phyloP scores from a whole-genome alignment of 306 rosid species.

The Glycine tomentella region DNA sequence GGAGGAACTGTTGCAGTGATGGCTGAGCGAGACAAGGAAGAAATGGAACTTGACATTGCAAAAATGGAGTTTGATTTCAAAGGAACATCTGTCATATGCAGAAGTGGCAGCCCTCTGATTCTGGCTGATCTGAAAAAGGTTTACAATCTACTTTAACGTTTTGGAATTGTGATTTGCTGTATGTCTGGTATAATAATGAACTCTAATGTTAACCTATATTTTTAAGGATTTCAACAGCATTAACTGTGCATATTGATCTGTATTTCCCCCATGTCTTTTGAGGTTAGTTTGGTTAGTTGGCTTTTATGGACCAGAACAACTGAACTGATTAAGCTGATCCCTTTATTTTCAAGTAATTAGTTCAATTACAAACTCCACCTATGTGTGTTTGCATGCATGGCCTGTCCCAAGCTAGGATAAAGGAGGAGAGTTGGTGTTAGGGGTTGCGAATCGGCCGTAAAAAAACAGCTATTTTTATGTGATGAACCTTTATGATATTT shows the following conservation, averaged over 20 bases:
- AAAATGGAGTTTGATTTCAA: slow-evolving; percentile 93
- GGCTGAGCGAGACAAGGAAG: slow-evolving; percentile 96
- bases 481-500: too few relatives aligned
- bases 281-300: slow-evolving; percentile 16
- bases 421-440: too few relatives aligned
- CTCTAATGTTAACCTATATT: slow-evolving; percentile 20
- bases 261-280: slow-evolving; percentile 11
- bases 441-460: too few relatives aligned
- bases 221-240: slow-evolving; percentile 12
- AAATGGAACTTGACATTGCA: slow-evolving; percentile 94
- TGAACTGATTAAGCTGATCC: slow-evolving; percentile 15
- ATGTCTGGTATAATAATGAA: slow-evolving; percentile 9
- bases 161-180: slow-evolving; percentile 17
- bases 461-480: too few relatives aligned
- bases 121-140: slow-evolving; percentile 95
- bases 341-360: slow-evolving; percentile 22
- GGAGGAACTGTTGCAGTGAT: slow-evolving; percentile 92
- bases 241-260: neutral
- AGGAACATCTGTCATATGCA: slow-evolving; percentile 92
- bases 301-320: slow-evolving; percentile 18
- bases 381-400: too few relatives aligned
- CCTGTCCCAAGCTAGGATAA: too few relatives aligned
- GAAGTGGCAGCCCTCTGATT: slow-evolving; percentile 94
- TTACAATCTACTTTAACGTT: slow-evolving; percentile 26
- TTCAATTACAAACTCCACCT: too few relatives aligned